Evolutionary conservation across 2,329 filamentous ascomycete species (phyloP).

Genomic region (Trichoderma koningiopsis): DNA sequence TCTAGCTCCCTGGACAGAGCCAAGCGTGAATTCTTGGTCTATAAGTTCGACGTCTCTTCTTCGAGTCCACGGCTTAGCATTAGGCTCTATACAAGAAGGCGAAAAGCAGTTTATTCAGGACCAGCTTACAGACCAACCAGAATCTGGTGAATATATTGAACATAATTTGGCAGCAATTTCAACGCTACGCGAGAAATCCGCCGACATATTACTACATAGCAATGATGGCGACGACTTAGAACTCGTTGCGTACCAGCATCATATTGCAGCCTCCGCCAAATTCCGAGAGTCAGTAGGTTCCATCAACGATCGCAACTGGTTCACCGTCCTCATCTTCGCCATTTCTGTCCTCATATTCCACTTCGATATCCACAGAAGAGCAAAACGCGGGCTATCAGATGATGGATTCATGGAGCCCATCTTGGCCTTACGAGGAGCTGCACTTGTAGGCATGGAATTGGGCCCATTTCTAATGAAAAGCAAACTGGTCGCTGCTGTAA

Average conservation of each 20-base stretch:
- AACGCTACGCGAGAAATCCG: neutral
- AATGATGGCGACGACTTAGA: neutral
- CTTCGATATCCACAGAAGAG: constrained; percentile 22
- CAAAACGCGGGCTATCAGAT: neutral
- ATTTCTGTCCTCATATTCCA: constrained; percentile 19
- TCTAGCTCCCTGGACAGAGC: neutral
- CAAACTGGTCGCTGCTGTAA: neutral
- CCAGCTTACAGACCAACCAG: neutral
- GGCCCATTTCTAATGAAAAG: constrained; percentile 10
- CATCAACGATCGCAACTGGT: constrained; percentile 19
- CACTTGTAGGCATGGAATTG: neutral
- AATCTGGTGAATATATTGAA: neutral
- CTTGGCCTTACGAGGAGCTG: neutral
- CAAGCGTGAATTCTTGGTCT: neutral
- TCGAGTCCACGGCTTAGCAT: neutral
- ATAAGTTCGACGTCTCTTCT: neutral
- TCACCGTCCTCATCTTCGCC: constrained; percentile 16
- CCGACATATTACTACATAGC: neutral
- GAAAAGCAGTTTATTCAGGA: neutral
- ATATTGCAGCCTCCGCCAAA: neutral
- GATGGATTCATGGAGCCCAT: constrained; percentile 6
- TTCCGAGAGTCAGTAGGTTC: constrained; percentile 5
- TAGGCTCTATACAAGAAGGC: neutral
- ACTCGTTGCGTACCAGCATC: neutral
- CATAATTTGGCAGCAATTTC: constrained; percentile 12